Base-by-base conservation (phyloP, 257 asterid genomes). In the Avicennia marina region DNA sequence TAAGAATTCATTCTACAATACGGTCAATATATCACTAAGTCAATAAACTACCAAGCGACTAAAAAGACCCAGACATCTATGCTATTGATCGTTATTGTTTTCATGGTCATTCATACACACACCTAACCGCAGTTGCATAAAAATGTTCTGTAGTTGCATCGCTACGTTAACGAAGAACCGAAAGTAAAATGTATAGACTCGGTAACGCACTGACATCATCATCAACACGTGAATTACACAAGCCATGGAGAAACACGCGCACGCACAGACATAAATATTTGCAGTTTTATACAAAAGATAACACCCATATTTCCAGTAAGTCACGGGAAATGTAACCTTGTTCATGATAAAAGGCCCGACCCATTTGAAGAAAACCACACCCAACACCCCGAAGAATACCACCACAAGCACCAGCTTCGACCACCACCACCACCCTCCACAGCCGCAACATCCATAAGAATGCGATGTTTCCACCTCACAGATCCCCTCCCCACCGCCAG, bases 291-390 rank as follows among this genome's bases (percentile, higher is more conserved):
- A 20, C 10, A 25, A 20, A 13, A 22, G 42, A 22, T 3, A 13
- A 10, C 45, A 25, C 2, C 15, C 15, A 57, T 12, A 33, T 43
- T 42, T n/a, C 43, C 6, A 39, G 36, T 1, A 48, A 25, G 43
- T 24, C 41, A 24, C 24, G 17, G 7, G 34, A 45, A 51, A 43
- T 27, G 17, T 22, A 31, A 87, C 95, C 95, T 85, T 82, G 42
- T 88, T 81, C 89, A 85, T 80, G 64, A 88, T 54, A 38, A 80
- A 85, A 9, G 96, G 95, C 17, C 81, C 94, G 56, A 85, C 56
- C 96, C 95, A 84, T 78, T 82, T 85, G 40, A 75, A 49, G 71
- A 82, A 72, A 71, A 85, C 93, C 36, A 74, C 90, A 53, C 65
- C 82, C 70, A 85, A 51, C 0, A 69, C 31, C 57, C 75, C 89